These are phyloP conservation scores for Penicillium sp. DNA, from an alignment of 2,329 filamentous ascomycete genomes.

Conservation along the genomic window DNA sequence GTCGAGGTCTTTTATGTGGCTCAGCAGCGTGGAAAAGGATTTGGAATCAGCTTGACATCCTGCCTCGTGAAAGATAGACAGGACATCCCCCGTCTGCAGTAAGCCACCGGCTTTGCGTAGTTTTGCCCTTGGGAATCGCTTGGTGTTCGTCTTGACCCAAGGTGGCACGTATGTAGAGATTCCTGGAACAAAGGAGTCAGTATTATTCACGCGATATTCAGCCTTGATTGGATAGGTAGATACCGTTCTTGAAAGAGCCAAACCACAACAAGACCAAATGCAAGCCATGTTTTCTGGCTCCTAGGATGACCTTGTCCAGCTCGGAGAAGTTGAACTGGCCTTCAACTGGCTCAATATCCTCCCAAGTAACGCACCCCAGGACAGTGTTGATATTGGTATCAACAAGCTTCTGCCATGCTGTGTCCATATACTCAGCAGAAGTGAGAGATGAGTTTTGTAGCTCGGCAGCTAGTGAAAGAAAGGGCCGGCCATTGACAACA, in stretches of 20 bases:
- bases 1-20: conserved; percentile 48
- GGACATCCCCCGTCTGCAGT: conserved; percentile 32
- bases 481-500: conserved; percentile 47
- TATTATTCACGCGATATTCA: not conserved
- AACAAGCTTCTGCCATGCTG: conserved; percentile 46
- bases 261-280: conserved; percentile 50
- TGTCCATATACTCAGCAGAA: conserved; percentile 48
- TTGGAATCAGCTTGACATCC: conserved; percentile 39
- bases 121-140: conserved; percentile 24
- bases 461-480: conserved; percentile 49
- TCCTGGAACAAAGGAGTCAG: conserved; percentile 1
- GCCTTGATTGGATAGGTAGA: conserved; percentile 6
- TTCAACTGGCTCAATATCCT: conserved; percentile 50
- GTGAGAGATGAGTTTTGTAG: conserved; percentile 52
- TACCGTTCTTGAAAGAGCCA: conserved; percentile 52
- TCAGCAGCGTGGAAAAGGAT: conserved; percentile 43
- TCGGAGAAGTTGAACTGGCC: conserved; percentile 46
- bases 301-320: conserved; percentile 43
- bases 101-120: conserved; percentile 26
- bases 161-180: conserved; percentile 39
- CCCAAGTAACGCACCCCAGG: conserved; percentile 50
- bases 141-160: conserved; percentile 40
- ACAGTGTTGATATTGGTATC: conserved; percentile 48
- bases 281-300: conserved; percentile 40
- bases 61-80: conserved; percentile 42